Percentiles rank a stretch among this genome's conserved stretches.
These are phyloP conservation scores for Geoglossum glabrum DNA, from an alignment of 495 filamentous ascomycete genomes.

Conservation along the genomic window DNA sequence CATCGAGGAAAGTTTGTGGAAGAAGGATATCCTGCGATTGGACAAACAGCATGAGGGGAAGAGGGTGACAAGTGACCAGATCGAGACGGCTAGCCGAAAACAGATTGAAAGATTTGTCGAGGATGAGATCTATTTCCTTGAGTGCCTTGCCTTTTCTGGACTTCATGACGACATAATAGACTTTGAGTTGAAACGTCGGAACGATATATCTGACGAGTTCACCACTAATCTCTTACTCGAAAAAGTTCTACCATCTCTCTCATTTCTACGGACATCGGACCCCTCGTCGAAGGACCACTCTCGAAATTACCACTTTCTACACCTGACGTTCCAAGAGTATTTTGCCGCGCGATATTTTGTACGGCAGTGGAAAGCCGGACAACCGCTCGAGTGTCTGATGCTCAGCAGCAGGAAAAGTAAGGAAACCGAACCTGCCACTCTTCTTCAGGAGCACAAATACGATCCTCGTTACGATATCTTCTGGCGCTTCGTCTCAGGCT, in stretches of 20 bases:
- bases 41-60: constrained; percentile 9
- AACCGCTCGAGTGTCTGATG: constrained; percentile 11
- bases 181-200: constrained; percentile 14
- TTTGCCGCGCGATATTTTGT: constrained; percentile 26
- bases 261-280: constrained; percentile 10
- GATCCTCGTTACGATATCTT: constrained; percentile 21
- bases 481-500: constrained; percentile 26
- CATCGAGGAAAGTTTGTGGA: constrained; percentile 21
- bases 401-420: constrained; percentile 1
- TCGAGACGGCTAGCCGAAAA: not conserved
- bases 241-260: not conserved
- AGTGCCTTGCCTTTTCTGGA: constrained; percentile 21
- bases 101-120: constrained; percentile 4
- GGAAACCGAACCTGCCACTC: constrained; percentile 7
- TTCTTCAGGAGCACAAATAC: constrained; percentile 22
- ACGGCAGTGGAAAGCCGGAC: constrained; percentile 15
- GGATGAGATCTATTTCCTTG: constrained; percentile 16
- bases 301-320: constrained; percentile 23
- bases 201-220: constrained; percentile 8
- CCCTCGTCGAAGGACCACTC: constrained; percentile 2
- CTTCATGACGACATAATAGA: constrained; percentile 19
- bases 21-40: constrained; percentile 20
- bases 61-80: not conserved
- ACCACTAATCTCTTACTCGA: constrained; percentile 3
- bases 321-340: constrained; percentile 24